A percentile compares a stretch with the other conserved stretches of the same genome.
These are phyloP conservation scores for Periconia sp. DNA, from an alignment of 2,329 filamentous ascomycete genomes.

Conservation along the genomic window DNA sequence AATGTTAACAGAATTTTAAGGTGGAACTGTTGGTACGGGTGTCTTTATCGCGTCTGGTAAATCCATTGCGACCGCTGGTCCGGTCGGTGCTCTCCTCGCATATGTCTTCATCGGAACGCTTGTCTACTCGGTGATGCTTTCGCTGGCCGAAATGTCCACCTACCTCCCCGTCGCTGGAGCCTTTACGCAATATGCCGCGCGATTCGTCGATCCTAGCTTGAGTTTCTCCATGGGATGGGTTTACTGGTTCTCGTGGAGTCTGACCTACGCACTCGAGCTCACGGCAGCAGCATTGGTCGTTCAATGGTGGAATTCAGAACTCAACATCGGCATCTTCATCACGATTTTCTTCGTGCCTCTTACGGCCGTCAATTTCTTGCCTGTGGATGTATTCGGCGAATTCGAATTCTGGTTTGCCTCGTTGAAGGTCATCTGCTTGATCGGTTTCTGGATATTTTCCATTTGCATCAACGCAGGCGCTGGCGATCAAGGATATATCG, in stretches of 20 bases:
- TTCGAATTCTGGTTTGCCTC: slow-evolving; percentile 77
- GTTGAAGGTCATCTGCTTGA: slow-evolving; percentile 74
- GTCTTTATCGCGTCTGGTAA: slow-evolving; percentile 56
- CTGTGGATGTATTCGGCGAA: slow-evolving; percentile 73
- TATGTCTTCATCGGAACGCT: slow-evolving; percentile 63
- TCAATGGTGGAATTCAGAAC: slow-evolving; percentile 67
- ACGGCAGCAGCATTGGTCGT: slow-evolving; percentile 74
- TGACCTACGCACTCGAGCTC: slow-evolving; percentile 73
- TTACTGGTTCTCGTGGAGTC: slow-evolving; percentile 78
- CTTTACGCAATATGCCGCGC: slow-evolving; percentile 74
- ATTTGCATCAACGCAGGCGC: slow-evolving; percentile 75
- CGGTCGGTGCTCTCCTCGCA: slow-evolving; percentile 50
- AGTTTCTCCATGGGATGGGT: slow-evolving; percentile 82
- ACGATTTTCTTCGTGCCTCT: slow-evolving; percentile 72
- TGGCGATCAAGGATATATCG: slow-evolving; percentile 69
- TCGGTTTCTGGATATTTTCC: slow-evolving; percentile 75
- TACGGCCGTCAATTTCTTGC: slow-evolving; percentile 68
- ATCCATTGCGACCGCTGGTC: slow-evolving; percentile 52
- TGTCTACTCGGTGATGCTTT: slow-evolving; percentile 73
- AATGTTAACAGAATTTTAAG: slow-evolving; percentile 17
- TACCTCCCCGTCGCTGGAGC: slow-evolving; percentile 76
- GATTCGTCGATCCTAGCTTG: slow-evolving; percentile 72
- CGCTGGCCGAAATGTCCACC: slow-evolving; percentile 69
- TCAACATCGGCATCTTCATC: slow-evolving; percentile 73
- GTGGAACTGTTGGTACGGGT: slow-evolving; percentile 54